Conservation (phyloP, 1,139 yeast genomes). For the Candida tunisiensis region DNA sequence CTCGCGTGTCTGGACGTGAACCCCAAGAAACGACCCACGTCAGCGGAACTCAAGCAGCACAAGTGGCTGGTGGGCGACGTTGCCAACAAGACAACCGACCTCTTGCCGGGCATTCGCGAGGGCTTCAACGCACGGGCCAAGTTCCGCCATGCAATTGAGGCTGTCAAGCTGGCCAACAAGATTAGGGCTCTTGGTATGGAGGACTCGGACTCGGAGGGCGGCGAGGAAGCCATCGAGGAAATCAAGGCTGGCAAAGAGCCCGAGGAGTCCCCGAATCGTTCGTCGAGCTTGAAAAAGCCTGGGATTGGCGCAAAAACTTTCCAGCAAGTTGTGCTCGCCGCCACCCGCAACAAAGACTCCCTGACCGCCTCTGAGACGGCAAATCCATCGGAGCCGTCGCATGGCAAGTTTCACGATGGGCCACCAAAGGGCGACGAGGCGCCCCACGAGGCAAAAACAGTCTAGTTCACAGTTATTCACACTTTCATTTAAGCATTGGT, state of each 20-base stretch:
- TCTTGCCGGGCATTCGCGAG: conserved; percentile 53
- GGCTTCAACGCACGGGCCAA: conserved; percentile 77
- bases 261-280: conserved; percentile 3
- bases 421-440: conserved; percentile 3
- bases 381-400: too few relatives aligned
- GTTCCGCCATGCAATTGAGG: conserved; percentile 73
- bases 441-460: neutral
- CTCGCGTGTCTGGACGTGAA: conserved; percentile 44
- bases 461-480: neutral
- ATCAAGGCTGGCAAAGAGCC: conserved; percentile 1
- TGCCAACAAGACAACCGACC: conserved; percentile 31
- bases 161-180: conserved; percentile 60
- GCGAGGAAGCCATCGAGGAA: conserved; percentile 20
- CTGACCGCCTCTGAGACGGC: too few relatives aligned
- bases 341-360: conserved; percentile 52
- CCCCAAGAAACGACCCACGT: conserved; percentile 53
- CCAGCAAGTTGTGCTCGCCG: conserved; percentile 61
- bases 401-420: too few relatives aligned
- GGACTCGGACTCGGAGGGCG: conserved; percentile 37
- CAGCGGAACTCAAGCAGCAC: conserved; percentile 42
- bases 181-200: conserved; percentile 42
- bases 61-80: conserved; percentile 43
- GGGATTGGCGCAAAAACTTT: conserved; percentile 27
- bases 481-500: conserved; percentile 23
- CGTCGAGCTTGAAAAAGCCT: conserved; percentile 1